Percentiles rank a stretch among this genome's conserved stretches.
These are phyloP conservation scores for Chrysanthemum seticuspe DNA, from an alignment of 129 eudicot species.

Conservation along the genomic window DNA sequence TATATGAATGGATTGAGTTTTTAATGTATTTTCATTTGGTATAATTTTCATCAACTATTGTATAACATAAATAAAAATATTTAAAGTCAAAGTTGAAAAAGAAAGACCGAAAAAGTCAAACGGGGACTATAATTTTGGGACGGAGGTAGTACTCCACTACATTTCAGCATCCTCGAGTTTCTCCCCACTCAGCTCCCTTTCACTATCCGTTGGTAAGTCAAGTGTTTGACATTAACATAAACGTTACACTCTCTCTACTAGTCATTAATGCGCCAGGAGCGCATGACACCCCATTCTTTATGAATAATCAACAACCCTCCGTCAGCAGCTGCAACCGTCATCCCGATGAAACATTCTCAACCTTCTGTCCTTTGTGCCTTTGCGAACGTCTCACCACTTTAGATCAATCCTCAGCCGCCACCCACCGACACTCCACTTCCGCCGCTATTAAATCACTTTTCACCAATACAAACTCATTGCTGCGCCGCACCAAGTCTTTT, in stretches of 20 bases:
- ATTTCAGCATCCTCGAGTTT: no score
- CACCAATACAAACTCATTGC: slow-evolving; percentile 32
- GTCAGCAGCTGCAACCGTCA: slow-evolving; percentile 77
- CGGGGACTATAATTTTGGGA: no score
- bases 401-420: slow-evolving; percentile 47
- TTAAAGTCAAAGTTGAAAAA: no score
- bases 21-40: no score
- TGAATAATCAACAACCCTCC: slow-evolving; percentile 68
- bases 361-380: slow-evolving; percentile 83
- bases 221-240: slow-evolving; percentile 6
- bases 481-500: slow-evolving; percentile 82
- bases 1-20: no score
- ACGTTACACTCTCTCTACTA: slow-evolving; percentile 6
- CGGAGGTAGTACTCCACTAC: no score
- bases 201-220: no score
- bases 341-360: slow-evolving; percentile 74
- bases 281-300: slow-evolving; percentile 37
- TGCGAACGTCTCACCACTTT: slow-evolving; percentile 87
- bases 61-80: no score
- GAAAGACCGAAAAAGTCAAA: no score
- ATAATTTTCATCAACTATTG: no score
- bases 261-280: slow-evolving; percentile 40
- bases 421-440: slow-evolving; percentile 58
- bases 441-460: slow-evolving; percentile 70
- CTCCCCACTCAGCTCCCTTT: no score